Percentiles rank a stretch among this genome's conserved stretches.
phyloP scores from a whole-genome alignment of 2,329 filamentous ascomycete genomes.

The Talaromyces sp. region DNA sequence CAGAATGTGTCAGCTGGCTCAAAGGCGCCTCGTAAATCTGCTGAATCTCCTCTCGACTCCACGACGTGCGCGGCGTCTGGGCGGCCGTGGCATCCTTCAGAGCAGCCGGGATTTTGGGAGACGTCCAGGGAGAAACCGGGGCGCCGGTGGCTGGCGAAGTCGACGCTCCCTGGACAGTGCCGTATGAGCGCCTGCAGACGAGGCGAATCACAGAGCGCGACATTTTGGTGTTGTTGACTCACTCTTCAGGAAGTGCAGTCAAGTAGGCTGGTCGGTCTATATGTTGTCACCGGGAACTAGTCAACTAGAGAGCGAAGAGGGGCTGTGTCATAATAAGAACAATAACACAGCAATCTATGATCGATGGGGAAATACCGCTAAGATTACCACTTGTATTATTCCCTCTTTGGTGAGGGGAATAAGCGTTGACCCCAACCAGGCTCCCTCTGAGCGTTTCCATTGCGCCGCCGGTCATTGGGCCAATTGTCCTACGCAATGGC shows the following conservation, averaged over 20 bases:
- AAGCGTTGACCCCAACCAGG: conserved; percentile 39
- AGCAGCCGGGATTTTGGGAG: conserved; percentile 22
- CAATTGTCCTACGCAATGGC: not conserved
- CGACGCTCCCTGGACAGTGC: conserved; percentile 32
- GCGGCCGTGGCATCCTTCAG: conserved; percentile 33
- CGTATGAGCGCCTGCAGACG: conserved; percentile 29
- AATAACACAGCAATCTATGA: not conserved
- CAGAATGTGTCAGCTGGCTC: conserved; percentile 70
- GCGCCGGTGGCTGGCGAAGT: conserved; percentile 18
- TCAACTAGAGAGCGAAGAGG: not conserved
- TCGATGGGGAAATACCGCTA: not conserved
- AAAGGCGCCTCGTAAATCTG: conserved; percentile 77
- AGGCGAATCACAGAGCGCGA: conserved; percentile 23
- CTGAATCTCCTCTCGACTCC: conserved; percentile 76
- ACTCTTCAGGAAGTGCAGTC: not conserved
- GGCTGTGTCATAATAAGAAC: not conserved
- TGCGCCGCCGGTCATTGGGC: not conserved
- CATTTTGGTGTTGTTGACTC: not conserved
- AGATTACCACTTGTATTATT: not conserved
- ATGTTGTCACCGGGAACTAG: not conserved
- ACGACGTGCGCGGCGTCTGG: conserved; percentile 59
- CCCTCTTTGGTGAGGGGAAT: conserved; percentile 5
- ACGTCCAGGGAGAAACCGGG: conserved; percentile 21
- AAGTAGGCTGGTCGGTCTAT: not conserved
- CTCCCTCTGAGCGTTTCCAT: conserved; percentile 8